phyloP scores from a whole-genome alignment of 2,329 filamentous ascomycete genomes.

The Waltergamsia citrina region DNA sequence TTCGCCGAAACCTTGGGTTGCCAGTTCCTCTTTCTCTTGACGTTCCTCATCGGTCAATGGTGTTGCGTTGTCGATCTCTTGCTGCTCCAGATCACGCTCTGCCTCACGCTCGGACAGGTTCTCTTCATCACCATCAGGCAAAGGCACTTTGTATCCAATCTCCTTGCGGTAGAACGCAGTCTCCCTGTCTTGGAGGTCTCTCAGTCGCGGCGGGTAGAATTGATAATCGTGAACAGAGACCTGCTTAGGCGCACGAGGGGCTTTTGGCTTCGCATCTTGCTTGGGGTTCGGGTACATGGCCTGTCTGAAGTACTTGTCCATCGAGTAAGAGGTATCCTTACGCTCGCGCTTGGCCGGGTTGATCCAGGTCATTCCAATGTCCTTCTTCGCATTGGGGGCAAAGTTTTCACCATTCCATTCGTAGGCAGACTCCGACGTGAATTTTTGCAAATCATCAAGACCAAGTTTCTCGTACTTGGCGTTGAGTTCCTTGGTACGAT shows the following conservation, averaged over 20 bases:
- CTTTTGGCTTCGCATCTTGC: conserved; percentile 87
- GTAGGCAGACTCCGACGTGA: conserved; percentile 93
- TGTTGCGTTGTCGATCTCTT: conserved; percentile 86
- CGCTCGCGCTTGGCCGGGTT: conserved; percentile 97
- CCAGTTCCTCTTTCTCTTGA: conserved; percentile 74
- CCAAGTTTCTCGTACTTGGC: conserved; percentile 94
- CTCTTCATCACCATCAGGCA: conserved; percentile 85
- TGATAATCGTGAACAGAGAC: conserved; percentile 91
- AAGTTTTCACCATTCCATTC: conserved; percentile 99
- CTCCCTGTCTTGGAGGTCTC: conserved; percentile 89
- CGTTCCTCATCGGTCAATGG: conserved; percentile 84
- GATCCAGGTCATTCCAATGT: conserved; percentile 92
- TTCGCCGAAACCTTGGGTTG: conserved; percentile 76
- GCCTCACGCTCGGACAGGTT: conserved; percentile 77
- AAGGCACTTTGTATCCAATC: conserved; percentile 86
- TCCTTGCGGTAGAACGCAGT: conserved; percentile 95
- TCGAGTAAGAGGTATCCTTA: conserved; percentile 95
- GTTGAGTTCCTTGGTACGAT: conserved; percentile 81
- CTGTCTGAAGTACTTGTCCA: conserved; percentile 97
- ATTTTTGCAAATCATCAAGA: conserved; percentile 94
- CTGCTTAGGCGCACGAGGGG: conserved; percentile 91
- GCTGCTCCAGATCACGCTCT: conserved; percentile 78
- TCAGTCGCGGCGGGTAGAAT: conserved; percentile 79
- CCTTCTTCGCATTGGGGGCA: conserved; percentile 81
- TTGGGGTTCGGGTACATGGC: conserved; percentile 71